Conservation (phyloP, 2,329 filamentous ascomycete genomes). For the Claviceps sorghi region DNA sequence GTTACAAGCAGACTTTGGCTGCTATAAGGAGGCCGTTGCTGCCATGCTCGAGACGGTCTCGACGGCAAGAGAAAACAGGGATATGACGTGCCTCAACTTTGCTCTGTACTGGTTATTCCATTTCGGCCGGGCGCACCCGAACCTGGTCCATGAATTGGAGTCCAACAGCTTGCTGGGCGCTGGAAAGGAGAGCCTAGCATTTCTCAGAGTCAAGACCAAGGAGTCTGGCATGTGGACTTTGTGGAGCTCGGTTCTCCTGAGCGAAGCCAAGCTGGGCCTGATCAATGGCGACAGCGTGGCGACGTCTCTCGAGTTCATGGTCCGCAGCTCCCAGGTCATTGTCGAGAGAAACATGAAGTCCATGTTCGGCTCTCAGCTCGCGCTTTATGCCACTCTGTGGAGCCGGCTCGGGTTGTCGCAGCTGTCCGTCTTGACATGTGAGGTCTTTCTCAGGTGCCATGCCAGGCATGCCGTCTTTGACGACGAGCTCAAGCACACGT, state of each 20-base stretch:
- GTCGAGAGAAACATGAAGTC: slow-evolving; percentile 60
- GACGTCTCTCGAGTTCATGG: slow-evolving; percentile 58
- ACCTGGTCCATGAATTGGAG: slow-evolving; percentile 54
- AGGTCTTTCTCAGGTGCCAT: slow-evolving; percentile 65
- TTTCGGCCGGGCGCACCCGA: slow-evolving; percentile 73
- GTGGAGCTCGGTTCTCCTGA: slow-evolving; percentile 68
- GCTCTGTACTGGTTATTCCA: slow-evolving; percentile 93
- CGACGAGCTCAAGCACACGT: slow-evolving; percentile 62
- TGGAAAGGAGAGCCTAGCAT: slow-evolving; percentile 68
- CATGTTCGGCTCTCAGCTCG: slow-evolving; percentile 59
- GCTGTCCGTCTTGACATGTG: slow-evolving; percentile 45
- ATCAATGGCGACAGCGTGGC: slow-evolving; percentile 52
- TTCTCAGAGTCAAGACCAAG: slow-evolving; percentile 72
- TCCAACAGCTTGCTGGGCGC: slow-evolving; percentile 61
- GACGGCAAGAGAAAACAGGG: slow-evolving; percentile 85
- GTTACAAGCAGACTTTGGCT: slow-evolving; percentile 89
- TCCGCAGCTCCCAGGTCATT: slow-evolving; percentile 71
- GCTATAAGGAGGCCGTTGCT: slow-evolving; percentile 74
- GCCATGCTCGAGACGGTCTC: slow-evolving; percentile 92
- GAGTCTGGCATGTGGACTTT: slow-evolving; percentile 77
- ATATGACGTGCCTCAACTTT: slow-evolving; percentile 87
- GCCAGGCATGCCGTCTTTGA: slow-evolving; percentile 45
- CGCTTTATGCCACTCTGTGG: slow-evolving; percentile 60
- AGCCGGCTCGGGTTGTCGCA: slow-evolving; percentile 52
- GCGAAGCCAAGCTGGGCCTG: slow-evolving; percentile 69